Evolutionary conservation across 768 basidiomycete genomes (phyloP).

Genomic region (Phlebiopsis flavidoalba): DNA sequence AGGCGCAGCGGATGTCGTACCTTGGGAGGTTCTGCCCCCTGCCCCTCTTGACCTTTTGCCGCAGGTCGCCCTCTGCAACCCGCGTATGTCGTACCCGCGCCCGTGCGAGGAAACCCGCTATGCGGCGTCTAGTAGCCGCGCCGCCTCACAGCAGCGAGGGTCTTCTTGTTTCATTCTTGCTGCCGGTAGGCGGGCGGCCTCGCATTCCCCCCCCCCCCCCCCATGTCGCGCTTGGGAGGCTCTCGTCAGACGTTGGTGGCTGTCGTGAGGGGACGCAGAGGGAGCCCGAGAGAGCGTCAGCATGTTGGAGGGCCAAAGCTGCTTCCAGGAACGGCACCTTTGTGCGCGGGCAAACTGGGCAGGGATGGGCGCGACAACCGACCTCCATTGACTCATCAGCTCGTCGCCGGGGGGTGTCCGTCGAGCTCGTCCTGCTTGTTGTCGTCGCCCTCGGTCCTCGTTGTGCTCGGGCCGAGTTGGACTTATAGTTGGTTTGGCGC

Average conservation of each 20-base stretch:
- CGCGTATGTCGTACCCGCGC: slow-evolving; percentile 20
- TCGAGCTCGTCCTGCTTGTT: slow-evolving; percentile 55
- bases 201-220: too few relatives aligned
- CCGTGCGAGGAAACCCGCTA: slow-evolving; percentile 15
- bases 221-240: slow-evolving; percentile 65
- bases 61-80: too few relatives aligned
- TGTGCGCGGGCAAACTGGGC: slow-evolving; percentile 21
- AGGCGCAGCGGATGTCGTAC: slow-evolving; percentile 23
- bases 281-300: slow-evolving; percentile 19
- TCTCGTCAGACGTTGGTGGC: slow-evolving; percentile 33
- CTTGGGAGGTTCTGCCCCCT: slow-evolving; percentile 50
- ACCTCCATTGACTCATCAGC: slow-evolving; percentile 27
- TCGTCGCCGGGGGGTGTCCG: slow-evolving; percentile 37
- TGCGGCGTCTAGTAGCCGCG: too few relatives aligned
- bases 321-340: slow-evolving; percentile 16
- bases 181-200: slow-evolving; percentile 87
- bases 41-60: slow-evolving; percentile 36
- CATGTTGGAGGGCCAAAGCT: slow-evolving; percentile 12
- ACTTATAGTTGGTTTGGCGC: slow-evolving; percentile 45
- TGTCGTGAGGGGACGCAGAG: slow-evolving; percentile 25
- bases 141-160: slow-evolving; percentile 28
- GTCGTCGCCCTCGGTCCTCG: slow-evolving; percentile 48
- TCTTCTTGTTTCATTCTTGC: slow-evolving; percentile 73
- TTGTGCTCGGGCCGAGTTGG: slow-evolving; percentile 56
- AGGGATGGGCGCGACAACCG: slow-evolving; percentile 16